phyloP scores from a whole-genome alignment of 768 basidiomycete genomes.

The Sarcodon sp. region DNA sequence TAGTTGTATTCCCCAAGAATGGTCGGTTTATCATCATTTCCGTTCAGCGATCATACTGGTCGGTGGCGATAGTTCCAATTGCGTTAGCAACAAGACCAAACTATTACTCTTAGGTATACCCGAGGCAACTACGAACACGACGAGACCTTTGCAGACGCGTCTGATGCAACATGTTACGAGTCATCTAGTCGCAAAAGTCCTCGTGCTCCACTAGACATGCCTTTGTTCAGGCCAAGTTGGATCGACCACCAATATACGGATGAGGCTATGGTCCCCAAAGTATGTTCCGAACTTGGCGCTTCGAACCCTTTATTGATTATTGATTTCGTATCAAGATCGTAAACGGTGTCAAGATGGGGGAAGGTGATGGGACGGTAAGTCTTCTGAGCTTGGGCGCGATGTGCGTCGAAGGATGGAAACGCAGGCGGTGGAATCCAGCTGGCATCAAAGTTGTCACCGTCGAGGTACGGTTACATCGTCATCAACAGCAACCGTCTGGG shows the following conservation, averaged over 20 bases:
- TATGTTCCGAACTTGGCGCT: slow-evolving; percentile 7
- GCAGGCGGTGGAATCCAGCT: slow-evolving; percentile 81
- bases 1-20: slow-evolving; percentile 10
- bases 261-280: slow-evolving; percentile 45
- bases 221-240: slow-evolving; percentile 49
- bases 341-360: slow-evolving; percentile 86
- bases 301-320: background rate
- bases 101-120: slow-evolving; percentile 41
- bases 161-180: slow-evolving; percentile 31
- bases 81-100: background rate
- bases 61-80: slow-evolving; percentile 3
- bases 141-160: slow-evolving; percentile 33
- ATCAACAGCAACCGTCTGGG: slow-evolving; percentile 61
- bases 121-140: slow-evolving; percentile 58
- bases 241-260: slow-evolving; percentile 80
- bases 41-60: slow-evolving; percentile 76
- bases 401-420: slow-evolving; percentile 94
- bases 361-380: slow-evolving; percentile 92
- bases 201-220: slow-evolving; percentile 37
- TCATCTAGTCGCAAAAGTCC: slow-evolving; percentile 29
- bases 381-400: slow-evolving; percentile 84
- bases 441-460: slow-evolving; percentile 80
- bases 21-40: slow-evolving; percentile 3
- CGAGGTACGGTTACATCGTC: slow-evolving; percentile 38
- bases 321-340: slow-evolving; percentile 29